Evolutionary conservation across 1,139 yeast species (phyloP).

Genomic region (Saccharomyces hybrid): DNA sequence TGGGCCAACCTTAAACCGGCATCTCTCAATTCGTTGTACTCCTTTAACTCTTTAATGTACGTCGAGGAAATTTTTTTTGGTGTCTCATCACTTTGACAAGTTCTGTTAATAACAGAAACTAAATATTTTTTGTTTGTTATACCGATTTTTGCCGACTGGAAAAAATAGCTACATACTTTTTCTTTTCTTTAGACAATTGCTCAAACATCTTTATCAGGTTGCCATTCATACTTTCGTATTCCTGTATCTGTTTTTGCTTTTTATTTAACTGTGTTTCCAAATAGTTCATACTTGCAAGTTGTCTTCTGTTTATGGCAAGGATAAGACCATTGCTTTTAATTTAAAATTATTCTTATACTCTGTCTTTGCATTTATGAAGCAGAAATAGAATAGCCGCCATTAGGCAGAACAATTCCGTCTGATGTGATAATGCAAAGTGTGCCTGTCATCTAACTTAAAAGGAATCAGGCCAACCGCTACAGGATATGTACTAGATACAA

Average conservation of each 20-base stretch:
- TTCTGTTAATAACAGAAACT: not conserved
- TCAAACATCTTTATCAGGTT: not conserved
- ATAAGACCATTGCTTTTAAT: not conserved
- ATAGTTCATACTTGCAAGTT: not conserved
- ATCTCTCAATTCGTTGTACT: slow-evolving; percentile 31
- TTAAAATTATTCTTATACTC: not conserved
- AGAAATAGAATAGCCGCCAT: not conserved
- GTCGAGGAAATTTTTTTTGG: slow-evolving; percentile 11
- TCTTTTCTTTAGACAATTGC: not conserved
- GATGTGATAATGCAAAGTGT: not conserved
- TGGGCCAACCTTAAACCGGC: slow-evolving; percentile 26
- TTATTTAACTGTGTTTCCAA: not conserved
- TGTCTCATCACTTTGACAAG: slow-evolving; percentile 3
- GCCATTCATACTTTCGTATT: not conserved
- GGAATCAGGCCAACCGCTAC: not conserved
- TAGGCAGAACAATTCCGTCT: not conserved
- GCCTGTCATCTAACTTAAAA: not conserved
- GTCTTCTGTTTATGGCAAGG: not conserved
- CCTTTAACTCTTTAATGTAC: slow-evolving; percentile 27
- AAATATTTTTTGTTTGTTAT: not conserved
- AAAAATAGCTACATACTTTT: not conserved
- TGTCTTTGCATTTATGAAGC: not conserved
- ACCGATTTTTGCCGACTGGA: not conserved
- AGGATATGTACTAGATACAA: not conserved
- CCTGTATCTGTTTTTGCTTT: not conserved